Evolutionary conservation across 345 rosid species (phyloP), one percentile per base, ranked within the genome.

Genomic region (Eutrema yunnanense): DNA sequence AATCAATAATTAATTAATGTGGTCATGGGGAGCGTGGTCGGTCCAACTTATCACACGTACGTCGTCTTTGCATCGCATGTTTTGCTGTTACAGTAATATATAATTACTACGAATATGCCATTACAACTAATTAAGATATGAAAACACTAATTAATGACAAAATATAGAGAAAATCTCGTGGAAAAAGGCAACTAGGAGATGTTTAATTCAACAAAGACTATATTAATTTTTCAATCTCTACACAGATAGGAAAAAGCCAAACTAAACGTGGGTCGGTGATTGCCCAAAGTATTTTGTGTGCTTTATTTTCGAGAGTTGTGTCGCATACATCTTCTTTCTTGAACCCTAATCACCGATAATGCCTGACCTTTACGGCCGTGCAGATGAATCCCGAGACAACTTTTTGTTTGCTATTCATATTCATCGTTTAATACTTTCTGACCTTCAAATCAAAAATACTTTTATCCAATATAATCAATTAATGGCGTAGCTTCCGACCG

Each of bases 61-160:
- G n/a, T 74, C 27, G 73, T 59, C 59, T 73, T 52, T 58, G 67
- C 73, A 67, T 42, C 78, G 47, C 48, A 73, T 29, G 6, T 73
- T 44, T 65, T 73, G 41, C 26, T 22, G 2, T 22, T 22, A 22
- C 26, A 19, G 26, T 22, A 22, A 22, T 22, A 22, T 22, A 22
- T 22, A 22, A 22, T 22, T 22, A 22, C 26, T 22, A 22, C 26
- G 26, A 22, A 22, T 22, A 22, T 22, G 26, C 2, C 26, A 22
- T 19, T 19, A 19, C 22, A 19, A 19, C 22, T 19, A 19, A 19
- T 19, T 19, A 19, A 0, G 56, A 47, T 65, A 53, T 33, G 44
- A 42, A 62, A 62, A 9, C 62, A 59, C 54, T 64, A 44, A n/a
- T 22, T 64, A 44, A n/a, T 22, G 56, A 36, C 48, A 62, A 43